Base-by-base conservation (phyloP, 2,329 filamentous ascomycete species). In the Aspergillus sp. region DNA sequence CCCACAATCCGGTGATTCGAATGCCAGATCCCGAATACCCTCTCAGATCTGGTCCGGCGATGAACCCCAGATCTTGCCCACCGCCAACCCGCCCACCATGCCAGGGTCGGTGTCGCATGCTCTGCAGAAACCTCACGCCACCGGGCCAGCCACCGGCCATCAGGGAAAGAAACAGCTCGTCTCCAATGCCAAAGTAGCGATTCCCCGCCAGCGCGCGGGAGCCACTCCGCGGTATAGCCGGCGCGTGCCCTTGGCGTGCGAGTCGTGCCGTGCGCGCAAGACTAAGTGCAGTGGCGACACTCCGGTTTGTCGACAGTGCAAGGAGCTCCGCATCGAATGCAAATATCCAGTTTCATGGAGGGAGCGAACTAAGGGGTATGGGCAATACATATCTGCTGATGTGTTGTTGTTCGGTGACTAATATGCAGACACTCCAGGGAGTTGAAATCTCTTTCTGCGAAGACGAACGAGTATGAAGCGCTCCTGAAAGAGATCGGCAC, bases 221-320 rank as follows among this genome's bases (percentile, higher is more conserved):
- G 52, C 47, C 11, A 50, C 52, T 32, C 52, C 55, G 22, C 56
- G 59, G 38, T 60, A 60, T 51, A 61, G 58, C 52, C 61, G 65
- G 32, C 66, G 67, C 20, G 67, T 69, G 26, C 61, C 66, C n/a
- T 56, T 67, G 42, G 73, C 73, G 13, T 76, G 74, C 45, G 70
- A 74, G 58, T 68, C 72, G 17, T 76, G 74, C 52, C 65, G 70
- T 13, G 64, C 66, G 44, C 62, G 72, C 16, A 76, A 76, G 57
- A 74, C 67, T n/a, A 76, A 75, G 60, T 76, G 74, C 56, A 72
- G 68, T 51, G 74, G 74, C 9, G 70, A 73, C 51, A 67, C 66
- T 11, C 74, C 74, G 2, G 56, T 66, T 32, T 76, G 74, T 51
- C 59, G 66, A 44, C 70, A 74, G 52, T 76, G 74, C 46, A 63